A percentile compares a stretch with the other conserved stretches of the same genome.
phyloP scores from a whole-genome alignment of 2,329 filamentous ascomycete species.

The Neofusicoccum sp. region DNA sequence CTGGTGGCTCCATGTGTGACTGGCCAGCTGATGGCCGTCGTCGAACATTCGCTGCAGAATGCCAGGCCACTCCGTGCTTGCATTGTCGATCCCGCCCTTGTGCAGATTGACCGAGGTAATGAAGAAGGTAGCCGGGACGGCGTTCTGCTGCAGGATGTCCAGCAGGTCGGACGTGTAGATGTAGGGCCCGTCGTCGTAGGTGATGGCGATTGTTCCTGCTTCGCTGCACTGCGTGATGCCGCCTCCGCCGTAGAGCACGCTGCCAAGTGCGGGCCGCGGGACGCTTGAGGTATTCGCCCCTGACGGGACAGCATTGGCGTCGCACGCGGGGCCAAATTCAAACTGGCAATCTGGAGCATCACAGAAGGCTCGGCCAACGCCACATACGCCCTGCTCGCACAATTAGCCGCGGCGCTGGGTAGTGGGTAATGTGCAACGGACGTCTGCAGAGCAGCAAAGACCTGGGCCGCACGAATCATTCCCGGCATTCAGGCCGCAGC shows the following conservation, averaged over 20 bases:
- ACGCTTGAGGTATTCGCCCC: constrained; percentile 57
- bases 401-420: background rate
- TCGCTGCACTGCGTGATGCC: constrained; percentile 56
- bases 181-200: constrained; percentile 66
- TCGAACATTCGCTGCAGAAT: constrained; percentile 48
- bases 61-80: constrained; percentile 33
- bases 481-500: constrained; percentile 9
- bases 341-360: constrained; percentile 56
- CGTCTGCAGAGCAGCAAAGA: constrained; percentile 7
- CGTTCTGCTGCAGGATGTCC: constrained; percentile 58
- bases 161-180: constrained; percentile 61
- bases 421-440: background rate
- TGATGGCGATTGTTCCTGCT: constrained; percentile 61
- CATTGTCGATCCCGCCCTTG: constrained; percentile 53
- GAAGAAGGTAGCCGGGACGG: constrained; percentile 67
- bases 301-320: constrained; percentile 48
- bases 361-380: constrained; percentile 56
- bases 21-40: constrained; percentile 54
- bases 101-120: constrained; percentile 58
- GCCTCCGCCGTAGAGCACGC: constrained; percentile 54
- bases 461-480: background rate
- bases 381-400: constrained; percentile 40
- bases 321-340: constrained; percentile 7
- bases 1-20: constrained; percentile 48
- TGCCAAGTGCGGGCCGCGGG: constrained; percentile 54